phyloP scores from a whole-genome alignment of 2,329 filamentous ascomycete genomes.

The Leptographium lundbergii region DNA sequence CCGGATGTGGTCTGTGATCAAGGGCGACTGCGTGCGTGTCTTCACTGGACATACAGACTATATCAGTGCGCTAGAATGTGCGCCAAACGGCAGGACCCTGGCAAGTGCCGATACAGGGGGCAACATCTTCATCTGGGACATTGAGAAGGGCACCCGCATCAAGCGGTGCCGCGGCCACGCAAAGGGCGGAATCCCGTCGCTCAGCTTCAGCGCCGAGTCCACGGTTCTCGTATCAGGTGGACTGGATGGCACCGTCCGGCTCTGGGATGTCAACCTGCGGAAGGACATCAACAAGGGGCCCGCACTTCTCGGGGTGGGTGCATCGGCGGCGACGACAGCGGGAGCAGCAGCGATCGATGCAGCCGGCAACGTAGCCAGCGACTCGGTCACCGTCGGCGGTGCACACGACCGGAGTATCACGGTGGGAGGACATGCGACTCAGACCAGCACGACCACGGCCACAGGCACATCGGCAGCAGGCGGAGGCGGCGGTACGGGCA shows the following conservation, averaged over 20 bases:
- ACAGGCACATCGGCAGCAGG: conserved; percentile 19
- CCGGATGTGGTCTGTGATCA: conserved; percentile 92
- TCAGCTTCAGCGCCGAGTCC: conserved; percentile 89
- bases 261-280: conserved; percentile 80
- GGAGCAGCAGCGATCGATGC: conserved; percentile 9
- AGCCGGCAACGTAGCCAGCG: conserved; percentile 21
- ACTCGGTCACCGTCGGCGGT: conserved; percentile 27
- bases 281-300: conserved; percentile 46
- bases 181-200: conserved; percentile 84
- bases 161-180: conserved; percentile 92
- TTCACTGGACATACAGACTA: conserved; percentile 87
- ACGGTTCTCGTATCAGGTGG: conserved; percentile 82
- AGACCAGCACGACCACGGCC: conserved; percentile 20
- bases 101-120: conserved; percentile 82
- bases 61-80: conserved; percentile 73
- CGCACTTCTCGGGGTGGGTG: conserved; percentile 1
- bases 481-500: conserved; percentile 22
- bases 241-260: conserved; percentile 80
- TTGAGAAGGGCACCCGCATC: conserved; percentile 70
- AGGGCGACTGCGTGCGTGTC: conserved; percentile 75
- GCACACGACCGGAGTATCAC: conserved; percentile 23
- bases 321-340: background rate
- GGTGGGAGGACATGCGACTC: conserved; percentile 35
- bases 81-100: conserved; percentile 79
- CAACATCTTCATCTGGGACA: conserved; percentile 88